phyloP scores from a whole-genome alignment of 1,284 basidiomycete genomes.

The Ganoderma sp. region DNA sequence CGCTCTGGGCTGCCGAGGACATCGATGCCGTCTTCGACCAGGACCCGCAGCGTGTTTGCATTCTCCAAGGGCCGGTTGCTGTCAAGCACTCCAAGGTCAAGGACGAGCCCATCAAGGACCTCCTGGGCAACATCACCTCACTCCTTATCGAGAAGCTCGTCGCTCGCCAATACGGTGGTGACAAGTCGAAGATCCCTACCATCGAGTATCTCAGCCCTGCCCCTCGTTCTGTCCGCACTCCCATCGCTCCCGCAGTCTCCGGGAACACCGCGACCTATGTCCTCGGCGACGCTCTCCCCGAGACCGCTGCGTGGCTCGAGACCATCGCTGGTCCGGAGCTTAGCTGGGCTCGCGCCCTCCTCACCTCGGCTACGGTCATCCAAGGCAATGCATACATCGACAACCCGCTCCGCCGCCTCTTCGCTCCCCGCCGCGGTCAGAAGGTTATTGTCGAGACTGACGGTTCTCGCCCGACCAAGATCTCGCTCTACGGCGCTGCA shows the following conservation, averaged over 20 bases:
- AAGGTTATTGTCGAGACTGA: conserved; percentile 67
- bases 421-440: conserved; percentile 83
- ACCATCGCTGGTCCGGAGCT: conserved; percentile 81
- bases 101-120: conserved; percentile 92
- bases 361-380: conserved; percentile 83
- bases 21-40: conserved; percentile 99
- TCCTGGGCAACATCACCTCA: conserved; percentile 88
- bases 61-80: conserved; percentile 96
- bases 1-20: conserved; percentile 97
- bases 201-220: conserved; percentile 85
- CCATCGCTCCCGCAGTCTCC: conserved; percentile 54
- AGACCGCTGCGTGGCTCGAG: conserved; percentile 81
- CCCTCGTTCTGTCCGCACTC: conserved; percentile 45
- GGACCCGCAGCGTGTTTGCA: conserved; percentile 97
- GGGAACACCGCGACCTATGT: conserved; percentile 61
- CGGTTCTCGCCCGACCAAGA: conserved; percentile 55
- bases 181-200: conserved; percentile 79
- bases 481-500: conserved; percentile 77
- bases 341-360: conserved; percentile 87
- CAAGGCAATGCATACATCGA: conserved; percentile 86
- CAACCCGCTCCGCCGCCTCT: conserved; percentile 89
- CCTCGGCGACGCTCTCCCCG: conserved; percentile 63
- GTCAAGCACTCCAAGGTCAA: conserved; percentile 87
- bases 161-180: conserved; percentile 82
- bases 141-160: conserved; percentile 82